Evolutionary conservation across 495 filamentous ascomycete genomes (phyloP).

Genomic region (Hypoxylon crocopeplum): DNA sequence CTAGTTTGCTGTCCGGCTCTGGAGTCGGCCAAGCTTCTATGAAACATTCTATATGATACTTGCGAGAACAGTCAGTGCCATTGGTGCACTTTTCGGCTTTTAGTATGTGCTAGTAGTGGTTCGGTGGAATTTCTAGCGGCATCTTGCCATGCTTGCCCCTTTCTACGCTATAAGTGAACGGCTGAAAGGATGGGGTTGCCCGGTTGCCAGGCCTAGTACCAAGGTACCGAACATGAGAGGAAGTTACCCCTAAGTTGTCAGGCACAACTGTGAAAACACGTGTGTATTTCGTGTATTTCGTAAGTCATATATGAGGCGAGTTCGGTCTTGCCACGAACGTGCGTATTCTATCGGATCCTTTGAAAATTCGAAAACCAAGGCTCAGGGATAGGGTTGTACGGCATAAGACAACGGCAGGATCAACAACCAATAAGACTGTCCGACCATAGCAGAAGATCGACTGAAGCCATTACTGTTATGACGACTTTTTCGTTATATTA

Average conservation of each 20-base stretch:
- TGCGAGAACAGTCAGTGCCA: not conserved
- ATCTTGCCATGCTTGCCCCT: too few relatives aligned
- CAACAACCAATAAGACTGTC: constrained; percentile 13
- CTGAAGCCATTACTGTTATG: constrained; percentile 3
- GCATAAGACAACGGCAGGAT: constrained; percentile 29
- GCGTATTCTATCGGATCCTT: too few relatives aligned
- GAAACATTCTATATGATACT: constrained; percentile 10
- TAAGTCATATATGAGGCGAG: too few relatives aligned
- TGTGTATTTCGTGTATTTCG: too few relatives aligned
- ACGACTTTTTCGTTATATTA: constrained; percentile 10
- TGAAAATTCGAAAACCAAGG: too few relatives aligned
- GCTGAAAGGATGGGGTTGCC: too few relatives aligned
- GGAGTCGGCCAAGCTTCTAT: not conserved
- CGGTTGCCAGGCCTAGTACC: too few relatives aligned
- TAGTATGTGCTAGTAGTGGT: not conserved
- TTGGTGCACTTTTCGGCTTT: constrained; percentile 2
- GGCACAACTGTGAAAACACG: not conserved
- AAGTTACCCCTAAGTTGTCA: not conserved
- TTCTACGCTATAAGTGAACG: too few relatives aligned
- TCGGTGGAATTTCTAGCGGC: not conserved
- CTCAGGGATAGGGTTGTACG: constrained; percentile 19
- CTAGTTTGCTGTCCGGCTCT: not conserved
- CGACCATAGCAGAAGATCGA: constrained; percentile 9
- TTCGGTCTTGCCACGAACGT: not conserved
- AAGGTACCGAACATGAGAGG: not conserved